phyloP scores from a whole-genome alignment of 805 yeast species.

The Metschnikowia cerradonensis region DNA sequence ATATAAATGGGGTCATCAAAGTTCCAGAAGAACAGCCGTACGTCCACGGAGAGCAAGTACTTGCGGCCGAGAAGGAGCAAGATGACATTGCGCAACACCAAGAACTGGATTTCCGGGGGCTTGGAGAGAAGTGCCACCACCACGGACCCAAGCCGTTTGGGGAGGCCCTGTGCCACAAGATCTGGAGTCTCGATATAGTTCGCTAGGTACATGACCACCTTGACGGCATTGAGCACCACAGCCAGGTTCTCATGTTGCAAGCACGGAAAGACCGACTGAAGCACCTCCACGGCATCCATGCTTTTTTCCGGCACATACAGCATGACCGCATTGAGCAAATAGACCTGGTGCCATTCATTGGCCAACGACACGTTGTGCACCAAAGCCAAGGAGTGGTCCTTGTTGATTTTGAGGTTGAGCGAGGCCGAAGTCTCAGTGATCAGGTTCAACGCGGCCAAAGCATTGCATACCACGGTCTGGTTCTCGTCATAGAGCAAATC shows the following conservation, averaged over 20 bases:
- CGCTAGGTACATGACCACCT: constrained; percentile 64
- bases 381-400: constrained; percentile 36
- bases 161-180: constrained; percentile 50
- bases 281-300: constrained; percentile 61
- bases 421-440: constrained; percentile 55
- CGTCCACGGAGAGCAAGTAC: constrained; percentile 57
- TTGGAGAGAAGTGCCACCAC: constrained; percentile 65
- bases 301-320: constrained; percentile 66
- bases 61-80: constrained; percentile 65
- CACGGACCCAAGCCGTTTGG: constrained; percentile 62
- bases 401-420: constrained; percentile 52
- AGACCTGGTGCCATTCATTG: constrained; percentile 72
- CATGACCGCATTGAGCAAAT: constrained; percentile 61
- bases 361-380: constrained; percentile 31
- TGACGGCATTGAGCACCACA: constrained; percentile 73
- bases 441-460: constrained; percentile 62
- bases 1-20: constrained; percentile 84
- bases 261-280: constrained; percentile 63
- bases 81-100: constrained; percentile 76
- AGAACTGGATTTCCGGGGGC: constrained; percentile 79
- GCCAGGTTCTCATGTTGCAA: constrained; percentile 78
- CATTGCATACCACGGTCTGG: constrained; percentile 63
- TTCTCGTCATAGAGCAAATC: constrained; percentile 52
- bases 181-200: constrained; percentile 64
- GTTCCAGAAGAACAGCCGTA: constrained; percentile 76